phyloP scores from a whole-genome alignment of 2,329 filamentous ascomycete species.

The Chalaropsis ovoidea region DNA sequence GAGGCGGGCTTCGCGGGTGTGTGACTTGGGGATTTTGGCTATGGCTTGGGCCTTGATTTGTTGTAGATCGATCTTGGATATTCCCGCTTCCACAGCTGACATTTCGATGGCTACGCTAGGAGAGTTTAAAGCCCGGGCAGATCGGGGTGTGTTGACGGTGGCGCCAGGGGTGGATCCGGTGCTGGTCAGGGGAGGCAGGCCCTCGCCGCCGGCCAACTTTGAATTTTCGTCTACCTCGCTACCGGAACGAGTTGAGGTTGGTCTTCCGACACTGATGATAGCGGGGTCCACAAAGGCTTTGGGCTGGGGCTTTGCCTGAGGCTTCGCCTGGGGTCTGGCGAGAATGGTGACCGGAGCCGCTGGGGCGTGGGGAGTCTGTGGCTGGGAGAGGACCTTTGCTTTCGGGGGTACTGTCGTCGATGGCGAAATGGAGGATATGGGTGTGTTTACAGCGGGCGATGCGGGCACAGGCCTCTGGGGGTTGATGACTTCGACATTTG shows the following conservation, averaged over 20 bases:
- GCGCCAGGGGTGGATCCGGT: background rate
- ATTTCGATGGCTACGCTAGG: constrained; percentile 2
- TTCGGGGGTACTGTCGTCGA: constrained; percentile 27
- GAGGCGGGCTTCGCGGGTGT: constrained; percentile 18
- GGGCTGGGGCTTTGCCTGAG: background rate
- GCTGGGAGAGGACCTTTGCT: background rate
- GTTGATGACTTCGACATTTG: constrained; percentile 33
- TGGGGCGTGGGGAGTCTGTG: background rate
- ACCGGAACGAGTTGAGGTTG: constrained; percentile 17
- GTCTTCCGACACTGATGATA: constrained; percentile 56
- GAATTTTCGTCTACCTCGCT: constrained; percentile 16
- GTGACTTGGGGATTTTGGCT: background rate
- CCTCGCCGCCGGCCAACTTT: constrained; percentile 2
- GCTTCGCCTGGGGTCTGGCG: background rate
- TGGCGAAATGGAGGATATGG: constrained; percentile 31
- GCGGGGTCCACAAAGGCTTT: constrained; percentile 64
- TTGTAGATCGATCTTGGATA: constrained; percentile 10
- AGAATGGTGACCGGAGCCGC: background rate
- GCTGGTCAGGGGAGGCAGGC: background rate
- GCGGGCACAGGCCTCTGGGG: constrained; percentile 29
- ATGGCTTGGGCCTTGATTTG: background rate
- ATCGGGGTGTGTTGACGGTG: constrained; percentile 1
- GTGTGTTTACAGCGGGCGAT: constrained; percentile 16
- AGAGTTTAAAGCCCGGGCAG: background rate
- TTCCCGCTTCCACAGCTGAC: constrained; percentile 11